These are phyloP conservation scores for Ilex asprella DNA, from an alignment of 257 asterid species.

Conservation along the genomic window DNA sequence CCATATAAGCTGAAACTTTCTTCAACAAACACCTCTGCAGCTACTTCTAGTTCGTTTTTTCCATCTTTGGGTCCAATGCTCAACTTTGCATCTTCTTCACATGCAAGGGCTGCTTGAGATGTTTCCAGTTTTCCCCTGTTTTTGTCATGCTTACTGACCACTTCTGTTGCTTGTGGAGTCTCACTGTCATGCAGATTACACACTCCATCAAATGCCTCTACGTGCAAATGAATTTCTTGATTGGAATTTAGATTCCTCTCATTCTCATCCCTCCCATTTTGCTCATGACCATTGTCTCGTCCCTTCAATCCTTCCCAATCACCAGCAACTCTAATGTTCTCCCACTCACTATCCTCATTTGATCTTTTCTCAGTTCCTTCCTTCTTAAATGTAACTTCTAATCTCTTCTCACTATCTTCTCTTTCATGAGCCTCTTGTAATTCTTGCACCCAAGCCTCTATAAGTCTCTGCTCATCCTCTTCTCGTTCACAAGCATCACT, in stretches of 20 bases:
- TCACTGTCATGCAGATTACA: slow-evolving; percentile 13
- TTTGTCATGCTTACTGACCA: slow-evolving; percentile 23
- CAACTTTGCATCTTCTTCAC: slow-evolving; percentile 25
- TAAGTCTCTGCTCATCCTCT: slow-evolving; percentile 16
- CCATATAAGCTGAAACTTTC: slow-evolving; percentile 23
- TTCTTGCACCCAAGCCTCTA: slow-evolving; percentile 15
- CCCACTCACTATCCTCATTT: slow-evolving; percentile 19
- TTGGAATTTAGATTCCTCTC: slow-evolving; percentile 22
- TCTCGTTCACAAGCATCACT: slow-evolving; percentile 22
- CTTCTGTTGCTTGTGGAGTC: slow-evolving; percentile 10
- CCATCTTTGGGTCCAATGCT: slow-evolving; percentile 16
- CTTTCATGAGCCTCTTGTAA: slow-evolving; percentile 18
- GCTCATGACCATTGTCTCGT: slow-evolving; percentile 26
- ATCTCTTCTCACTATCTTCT: slow-evolving; percentile 15
- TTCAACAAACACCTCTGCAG: slow-evolving; percentile 16
- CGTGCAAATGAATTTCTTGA: slow-evolving; percentile 22
- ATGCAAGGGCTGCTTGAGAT: slow-evolving; percentile 22
- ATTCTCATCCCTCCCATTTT: slow-evolving; percentile 22
- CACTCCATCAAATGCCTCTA: slow-evolving; percentile 24
- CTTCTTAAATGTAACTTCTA: slow-evolving; percentile 8
- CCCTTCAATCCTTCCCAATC: slow-evolving; percentile 23
- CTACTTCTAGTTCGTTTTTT: slow-evolving; percentile 21
- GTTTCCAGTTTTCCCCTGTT: slow-evolving; percentile 21
- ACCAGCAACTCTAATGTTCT: slow-evolving; percentile 20
- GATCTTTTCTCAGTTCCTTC: slow-evolving; percentile 18